Evolutionary conservation across 805 yeast species (phyloP), one percentile per base, ranked within the genome.

Genomic region (Candida xyloterini): DNA sequence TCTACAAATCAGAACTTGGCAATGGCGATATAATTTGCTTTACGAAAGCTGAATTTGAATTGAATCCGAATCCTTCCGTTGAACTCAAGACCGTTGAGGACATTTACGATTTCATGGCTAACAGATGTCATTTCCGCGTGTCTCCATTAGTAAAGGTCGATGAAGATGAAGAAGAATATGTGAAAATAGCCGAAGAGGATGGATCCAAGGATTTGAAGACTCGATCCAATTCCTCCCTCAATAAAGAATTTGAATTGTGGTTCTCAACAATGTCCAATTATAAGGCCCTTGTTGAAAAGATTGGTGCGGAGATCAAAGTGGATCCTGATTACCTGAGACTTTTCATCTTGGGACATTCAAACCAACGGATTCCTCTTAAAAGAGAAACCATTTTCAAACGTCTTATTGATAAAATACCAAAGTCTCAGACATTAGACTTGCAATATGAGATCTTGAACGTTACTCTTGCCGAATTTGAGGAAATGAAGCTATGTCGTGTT

Each of bases 391-490:
- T 43, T 42, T 56, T 55, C 36, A 40, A 28, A 30, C 46, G 51
- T n/a, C 41, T 68, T 8, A 66, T 75, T 47, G 65, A 68, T 5
- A 68, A 66, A 48, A 67, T 69, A 27, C 68, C 77, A 1, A 72
- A 70, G 15, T 65, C 73, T 7, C 73, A 70, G 30, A 57, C 66
- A 4, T 34, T 61, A 30, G 55, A 53, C 7, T 74, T 91, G 42
- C 81, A 81, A 48, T 91, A 84, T 57, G 96, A 91, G 55, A 63
- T 83, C 1, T 70, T 93, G 53, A 84, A 79, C 32, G 79, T 89
- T 30, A 78, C 90, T 2, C 66, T 91, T 38, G 72, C 68, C 25
- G 95, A 88, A 46, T 74, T 83, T 52, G 99, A 93, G 60, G 79
- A 74, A 46, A 74, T 87, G 79, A 76, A 77, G 43, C 62, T 78